Percentiles rank a stretch among this genome's conserved stretches.
Conservation (phyloP, 371 early-diverging fungal genomes). For the Zancudomyces culisetae region DNA sequence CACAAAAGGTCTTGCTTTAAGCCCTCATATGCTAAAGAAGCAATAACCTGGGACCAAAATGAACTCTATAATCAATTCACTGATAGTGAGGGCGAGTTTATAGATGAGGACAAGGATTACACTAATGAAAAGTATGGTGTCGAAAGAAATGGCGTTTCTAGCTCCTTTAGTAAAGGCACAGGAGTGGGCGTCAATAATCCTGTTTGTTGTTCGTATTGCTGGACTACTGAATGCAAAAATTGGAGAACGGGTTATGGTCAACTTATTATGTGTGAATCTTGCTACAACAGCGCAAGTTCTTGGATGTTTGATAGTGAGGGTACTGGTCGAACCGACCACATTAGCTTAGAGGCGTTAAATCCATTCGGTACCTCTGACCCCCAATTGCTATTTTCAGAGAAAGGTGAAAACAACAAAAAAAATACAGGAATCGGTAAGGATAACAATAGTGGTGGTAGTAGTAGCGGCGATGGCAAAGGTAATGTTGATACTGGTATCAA, state of each 20-base stretch:
- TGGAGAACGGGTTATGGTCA: slow-evolving; percentile 60
- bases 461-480: too few relatives aligned
- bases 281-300: slow-evolving; percentile 38
- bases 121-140: background rate
- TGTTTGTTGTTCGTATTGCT: slow-evolving; percentile 20
- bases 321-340: background rate
- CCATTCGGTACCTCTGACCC: slow-evolving; percentile 12
- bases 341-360: slow-evolving; percentile 19
- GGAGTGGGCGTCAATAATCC: background rate
- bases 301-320: slow-evolving; percentile 3
- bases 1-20: background rate
- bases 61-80: background rate
- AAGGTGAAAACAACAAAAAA: slow-evolving; percentile 12
- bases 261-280: slow-evolving; percentile 61
- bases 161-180: background rate
- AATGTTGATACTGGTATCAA: too few relatives aligned
- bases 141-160: background rate
- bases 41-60: background rate
- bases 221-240: slow-evolving; percentile 12
- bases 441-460: background rate
- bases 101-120: background rate
- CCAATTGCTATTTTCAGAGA: background rate
- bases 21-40: background rate
- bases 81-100: background rate
- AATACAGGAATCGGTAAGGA: background rate